Base-by-base conservation (phyloP, 345 rosid genomes). In the Arabidopsis suecica region DNA sequence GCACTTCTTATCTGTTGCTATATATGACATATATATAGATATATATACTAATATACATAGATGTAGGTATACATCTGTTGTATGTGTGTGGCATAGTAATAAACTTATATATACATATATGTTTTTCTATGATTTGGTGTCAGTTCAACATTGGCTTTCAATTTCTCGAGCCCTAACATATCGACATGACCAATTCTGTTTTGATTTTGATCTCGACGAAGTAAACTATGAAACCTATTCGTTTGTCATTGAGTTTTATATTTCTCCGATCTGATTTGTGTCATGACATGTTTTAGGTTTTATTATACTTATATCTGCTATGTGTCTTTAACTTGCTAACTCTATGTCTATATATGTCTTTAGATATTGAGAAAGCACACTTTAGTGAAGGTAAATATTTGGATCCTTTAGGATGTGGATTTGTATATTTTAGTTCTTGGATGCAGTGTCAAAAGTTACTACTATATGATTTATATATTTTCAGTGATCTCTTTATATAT, bases 161-260 rank as follows among this genome's bases (percentile, higher is more conserved):
- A 18, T 30, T 63, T 64, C 18, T 63, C 40, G 61, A 63, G 71
- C 76, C 76, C 76, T 64, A 71, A 14, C 16, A 7, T 41, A 60
- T 62, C 9, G 9, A 40, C 30, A 28, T 45, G 41, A 77, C 18
- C 23, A 45, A 16, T 36, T 44, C 3, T 62, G 65, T 44, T 45
- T 57, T 61, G 65, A 63, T 20, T 69, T 68, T 44, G n/a, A 62
- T 69, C 59, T 61, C 33, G 48, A 68, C 32, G 63, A 69, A 45
- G 36, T 25, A 30, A 38, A 53, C 59, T 47, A 22, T 23, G 40
- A 42, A 53, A 53, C 50, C 23, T 61, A 33, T 50, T 60, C 45
- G 44, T 40, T 68, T 68, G 61, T 59, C 61, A 68, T 14, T 60
- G 34, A 49, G 18, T 14, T 41, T 50, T 38, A 51, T 25, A 65